Evolutionary conservation across 2,329 filamentous ascomycete genomes (phyloP).

Genomic region (Didymella segeticola): DNA sequence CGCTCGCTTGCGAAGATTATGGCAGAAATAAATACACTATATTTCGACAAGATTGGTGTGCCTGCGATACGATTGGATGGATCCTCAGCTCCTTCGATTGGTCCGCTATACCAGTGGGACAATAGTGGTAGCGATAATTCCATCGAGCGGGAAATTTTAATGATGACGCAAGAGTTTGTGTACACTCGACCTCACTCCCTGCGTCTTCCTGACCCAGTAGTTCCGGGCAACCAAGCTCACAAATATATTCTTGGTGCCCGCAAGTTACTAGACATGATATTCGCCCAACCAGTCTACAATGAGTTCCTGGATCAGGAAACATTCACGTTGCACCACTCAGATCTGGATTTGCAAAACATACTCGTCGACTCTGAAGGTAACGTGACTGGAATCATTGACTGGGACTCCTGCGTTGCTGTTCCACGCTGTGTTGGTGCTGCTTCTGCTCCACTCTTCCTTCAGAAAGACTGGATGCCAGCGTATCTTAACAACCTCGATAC

Average conservation of each 20-base stretch:
- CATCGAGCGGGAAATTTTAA: background rate
- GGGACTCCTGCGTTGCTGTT: conserved; percentile 22
- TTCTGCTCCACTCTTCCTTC: conserved; percentile 19
- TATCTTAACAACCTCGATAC: background rate
- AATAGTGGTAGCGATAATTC: background rate
- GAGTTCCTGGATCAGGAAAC: conserved; percentile 3
- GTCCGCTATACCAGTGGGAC: background rate
- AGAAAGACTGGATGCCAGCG: conserved; percentile 16
- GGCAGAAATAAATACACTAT: conserved; percentile 14
- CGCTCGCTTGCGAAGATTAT: conserved; percentile 18
- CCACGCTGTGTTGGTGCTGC: conserved; percentile 24
- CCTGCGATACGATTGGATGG: conserved; percentile 3
- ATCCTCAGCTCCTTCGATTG: background rate
- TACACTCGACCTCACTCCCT: background rate
- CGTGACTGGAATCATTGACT: conserved; percentile 34
- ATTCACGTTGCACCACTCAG: conserved; percentile 31
- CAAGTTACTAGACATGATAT: conserved; percentile 3
- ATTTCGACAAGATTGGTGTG: conserved; percentile 24
- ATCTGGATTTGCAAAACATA: conserved; percentile 37
- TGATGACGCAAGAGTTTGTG: background rate
- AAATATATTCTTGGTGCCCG: background rate
- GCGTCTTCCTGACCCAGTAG: background rate
- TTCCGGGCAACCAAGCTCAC: background rate
- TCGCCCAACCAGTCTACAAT: conserved; percentile 1
- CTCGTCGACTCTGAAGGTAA: conserved; percentile 23